Base-by-base conservation (phyloP, 345 rosid species). In the Noccaea caerulescens region DNA sequence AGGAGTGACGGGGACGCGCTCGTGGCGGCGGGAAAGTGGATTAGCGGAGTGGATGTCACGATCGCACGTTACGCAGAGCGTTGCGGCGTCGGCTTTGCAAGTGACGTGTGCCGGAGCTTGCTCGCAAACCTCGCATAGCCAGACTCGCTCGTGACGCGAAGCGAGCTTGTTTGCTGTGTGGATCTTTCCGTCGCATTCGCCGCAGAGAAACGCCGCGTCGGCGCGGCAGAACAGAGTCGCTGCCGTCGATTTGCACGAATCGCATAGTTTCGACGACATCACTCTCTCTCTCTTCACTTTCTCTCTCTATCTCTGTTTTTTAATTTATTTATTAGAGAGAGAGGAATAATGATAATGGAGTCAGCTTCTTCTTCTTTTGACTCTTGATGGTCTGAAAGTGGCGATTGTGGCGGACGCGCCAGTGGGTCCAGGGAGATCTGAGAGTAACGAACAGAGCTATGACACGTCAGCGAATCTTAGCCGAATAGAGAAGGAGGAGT, bases 51-150 rank as follows among this genome's bases (percentile, higher is more conserved):
- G 98, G 73, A 93, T 93, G 75, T 93, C 98, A 0, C 84, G 84
- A 79, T 93, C 98, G 68, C 98, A 93, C 44, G 92, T 72, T 76
- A 83, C 68, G 74, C 98, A 93, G 54, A 93, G 90, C 3, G 92
- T 84, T 1, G 98, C 98, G 1, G 98, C 98, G 70, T 93, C 98
- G 4, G 97, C 98, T 78, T 87, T 86, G 85, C 98, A 93, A 45
- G 89, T 93, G 74, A 93, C 91, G 72, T 90, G 86, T 0, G 96
- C 97, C 0, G 98, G 98, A 0, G 91, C 89, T 68, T 93, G 98
- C 82, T 93, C 98, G 63, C 98, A 93, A 36, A 93, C 96, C 64
- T 86, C 89, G 69, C 98, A 93, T 8, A 93, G 67, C 81, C 81
- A 81, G 34, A 91, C 97, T 10, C 98, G 97, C 42, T 87, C 91